Conservation (phyloP, 2,329 filamentous ascomycete genomes). For the Diaporthe australafricana region DNA sequence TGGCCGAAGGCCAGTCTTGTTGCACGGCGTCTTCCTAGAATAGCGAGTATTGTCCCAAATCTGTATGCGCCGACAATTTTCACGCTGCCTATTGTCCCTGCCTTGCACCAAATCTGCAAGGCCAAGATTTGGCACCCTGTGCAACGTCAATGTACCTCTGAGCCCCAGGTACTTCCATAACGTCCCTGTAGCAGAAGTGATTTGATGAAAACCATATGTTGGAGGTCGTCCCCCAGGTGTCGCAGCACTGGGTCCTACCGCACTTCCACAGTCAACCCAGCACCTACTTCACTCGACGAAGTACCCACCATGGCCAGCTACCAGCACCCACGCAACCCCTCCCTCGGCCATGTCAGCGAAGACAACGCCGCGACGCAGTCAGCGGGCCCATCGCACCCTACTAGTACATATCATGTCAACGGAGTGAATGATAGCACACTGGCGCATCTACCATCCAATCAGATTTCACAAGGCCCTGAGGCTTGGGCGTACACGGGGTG, state of each 20-base stretch:
- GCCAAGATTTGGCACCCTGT: constrained; percentile 1
- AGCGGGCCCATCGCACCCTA: background rate
- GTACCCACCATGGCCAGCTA: background rate
- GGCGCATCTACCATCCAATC: background rate
- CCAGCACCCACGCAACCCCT: background rate
- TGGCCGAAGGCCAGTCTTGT: too few relatives aligned
- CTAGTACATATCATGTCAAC: background rate
- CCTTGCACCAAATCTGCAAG: background rate
- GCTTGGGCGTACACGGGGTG: background rate
- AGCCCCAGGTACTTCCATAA: background rate
- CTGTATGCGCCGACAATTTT: too few relatives aligned
- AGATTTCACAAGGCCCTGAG: background rate
- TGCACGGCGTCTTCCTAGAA: too few relatives aligned
- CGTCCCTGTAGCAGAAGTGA: background rate
- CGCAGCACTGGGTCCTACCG: background rate
- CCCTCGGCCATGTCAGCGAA: background rate
- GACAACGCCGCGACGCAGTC: background rate
- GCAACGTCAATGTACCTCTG: background rate
- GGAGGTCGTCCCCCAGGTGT: background rate
- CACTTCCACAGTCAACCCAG: background rate
- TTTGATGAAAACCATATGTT: background rate
- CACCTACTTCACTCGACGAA: background rate
- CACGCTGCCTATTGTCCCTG: too few relatives aligned
- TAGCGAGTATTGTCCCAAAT: too few relatives aligned
- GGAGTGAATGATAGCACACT: background rate